Percentiles rank a stretch among this genome's conserved stretches.
Evolutionary conservation across 495 filamentous ascomycete species (phyloP).

Genomic region (Neurospora sublineolata): DNA sequence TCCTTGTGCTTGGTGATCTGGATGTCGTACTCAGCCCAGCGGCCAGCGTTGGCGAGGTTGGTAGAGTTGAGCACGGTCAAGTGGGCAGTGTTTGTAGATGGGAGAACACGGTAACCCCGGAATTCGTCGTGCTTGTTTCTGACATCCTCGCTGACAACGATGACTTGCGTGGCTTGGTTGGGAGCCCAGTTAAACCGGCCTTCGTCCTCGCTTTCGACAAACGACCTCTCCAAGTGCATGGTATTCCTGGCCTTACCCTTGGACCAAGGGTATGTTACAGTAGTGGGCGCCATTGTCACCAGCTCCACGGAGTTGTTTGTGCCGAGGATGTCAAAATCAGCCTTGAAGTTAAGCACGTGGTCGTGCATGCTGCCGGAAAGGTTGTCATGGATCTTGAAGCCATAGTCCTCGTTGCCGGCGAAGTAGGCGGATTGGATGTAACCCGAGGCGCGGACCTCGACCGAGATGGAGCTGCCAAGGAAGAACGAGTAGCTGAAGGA

Average conservation of each 20-base stretch:
- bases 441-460: constrained; percentile 42
- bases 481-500: constrained; percentile 31
- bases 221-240: constrained; percentile 37
- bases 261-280: constrained; percentile 33
- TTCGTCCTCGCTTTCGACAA: constrained; percentile 36
- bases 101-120: constrained; percentile 42
- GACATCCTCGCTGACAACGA: constrained; percentile 41
- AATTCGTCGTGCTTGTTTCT: constrained; percentile 43
- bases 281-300: constrained; percentile 26
- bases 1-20: constrained; percentile 42
- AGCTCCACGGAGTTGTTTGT: constrained; percentile 37
- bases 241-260: constrained; percentile 38
- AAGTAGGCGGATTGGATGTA: constrained; percentile 45
- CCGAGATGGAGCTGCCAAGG: constrained; percentile 41
- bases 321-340: constrained; percentile 44
- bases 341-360: constrained; percentile 49
- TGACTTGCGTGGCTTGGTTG: constrained; percentile 39
- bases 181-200: constrained; percentile 38
- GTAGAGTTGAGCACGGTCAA: constrained; percentile 38
- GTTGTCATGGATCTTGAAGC: constrained; percentile 44
- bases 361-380: constrained; percentile 47
- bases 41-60: constrained; percentile 33
- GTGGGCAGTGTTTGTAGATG: constrained; percentile 27
- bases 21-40: constrained; percentile 40
- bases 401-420: constrained; percentile 42